Evolutionary conservation across 345 rosid genomes (phyloP).

Genomic region (Erysimum cheiranthoides): DNA sequence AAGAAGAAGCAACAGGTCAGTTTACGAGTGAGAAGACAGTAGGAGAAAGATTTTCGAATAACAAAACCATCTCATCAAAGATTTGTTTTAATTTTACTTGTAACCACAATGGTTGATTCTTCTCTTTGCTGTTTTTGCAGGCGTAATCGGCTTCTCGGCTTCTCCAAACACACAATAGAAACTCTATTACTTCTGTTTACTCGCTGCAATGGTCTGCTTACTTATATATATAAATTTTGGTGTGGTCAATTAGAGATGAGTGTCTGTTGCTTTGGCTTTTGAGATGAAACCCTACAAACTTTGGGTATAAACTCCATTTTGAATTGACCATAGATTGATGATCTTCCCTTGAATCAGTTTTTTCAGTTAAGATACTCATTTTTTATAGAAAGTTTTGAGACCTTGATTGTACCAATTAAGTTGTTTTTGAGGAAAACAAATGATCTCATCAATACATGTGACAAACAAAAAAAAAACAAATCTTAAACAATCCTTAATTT

Average conservation of each 20-base stretch:
- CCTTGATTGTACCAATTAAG: background rate
- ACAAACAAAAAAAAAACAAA: no score
- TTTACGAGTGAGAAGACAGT: background rate
- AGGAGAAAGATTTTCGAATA: background rate
- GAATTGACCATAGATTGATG: conserved; percentile 5
- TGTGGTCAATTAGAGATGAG: conserved; percentile 25
- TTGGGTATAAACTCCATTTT: conserved; percentile 17
- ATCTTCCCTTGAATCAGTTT: background rate
- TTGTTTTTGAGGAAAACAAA: background rate
- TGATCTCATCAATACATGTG: background rate
- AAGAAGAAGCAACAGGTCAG: conserved; percentile 74
- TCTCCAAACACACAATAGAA: conserved; percentile 30
- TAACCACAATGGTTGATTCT: conserved; percentile 1
- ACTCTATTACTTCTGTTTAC: background rate
- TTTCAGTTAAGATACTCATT: background rate
- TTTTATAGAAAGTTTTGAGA: background rate
- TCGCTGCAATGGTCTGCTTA: conserved; percentile 18
- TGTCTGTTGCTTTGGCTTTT: conserved; percentile 19
- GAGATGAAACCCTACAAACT: conserved; percentile 19
- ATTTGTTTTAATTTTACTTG: background rate
- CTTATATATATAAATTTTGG: conserved; percentile 20
- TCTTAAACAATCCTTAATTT: no score
- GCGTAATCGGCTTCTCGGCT: conserved; percentile 26
- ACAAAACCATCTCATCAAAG: conserved; percentile 17
- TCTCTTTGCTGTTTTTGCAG: conserved; percentile 36